Evolutionary conservation across 1,284 basidiomycete species (phyloP), one percentile per base, ranked within the genome.

Genomic region (Apiotrichum akiyoshidainum): DNA sequence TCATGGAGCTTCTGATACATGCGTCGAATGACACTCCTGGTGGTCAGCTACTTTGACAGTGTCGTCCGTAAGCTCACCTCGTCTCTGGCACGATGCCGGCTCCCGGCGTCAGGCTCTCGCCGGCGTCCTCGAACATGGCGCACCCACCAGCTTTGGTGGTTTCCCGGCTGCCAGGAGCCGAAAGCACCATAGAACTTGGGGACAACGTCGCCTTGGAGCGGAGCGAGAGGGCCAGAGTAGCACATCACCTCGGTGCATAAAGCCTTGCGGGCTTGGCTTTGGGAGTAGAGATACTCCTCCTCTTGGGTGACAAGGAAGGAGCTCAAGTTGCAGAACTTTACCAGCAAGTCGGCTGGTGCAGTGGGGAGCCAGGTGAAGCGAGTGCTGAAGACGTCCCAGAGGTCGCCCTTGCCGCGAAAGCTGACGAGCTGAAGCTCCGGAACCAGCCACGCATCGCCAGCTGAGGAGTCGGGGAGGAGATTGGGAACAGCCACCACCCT

Each of bases 111-210:
- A 57, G 49, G 8, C 33, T 22, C 2, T 39, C 31, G 5, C 60
- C 60, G 4, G 57, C 60, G 47, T 58, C 54, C 16, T 58, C 56
- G 26, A 58, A 49, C 31, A 61, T 35, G 10, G 51, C 53, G 22
- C 41, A 45, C 60, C 60, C 41, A 45, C 60, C 60, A 61, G 34
- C 35, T 40, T 22, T 61, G 53, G 12, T 35, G 13, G 41, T 45
- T 46, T 13, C 46, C 46, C 1, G 33, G 35, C 51, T 61, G 60
- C 33, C 35, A 49, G 19, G 46, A 41, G 13, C 60, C 60, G n/a
- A 61, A 35, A 9, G 58, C 37, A 13, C 60, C 56, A 8, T 35
- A 26, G 31, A 61, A 53, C 26, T 26, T 48, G 2, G 60, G 60
- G 0, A 61, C 54, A 17, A 56, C 49, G n/a, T 8, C 22, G 16